Evolutionary conservation across 495 filamentous ascomycete species (phyloP), one percentile per base, ranked within the genome.

Genomic region (Thozetella sp.): DNA sequence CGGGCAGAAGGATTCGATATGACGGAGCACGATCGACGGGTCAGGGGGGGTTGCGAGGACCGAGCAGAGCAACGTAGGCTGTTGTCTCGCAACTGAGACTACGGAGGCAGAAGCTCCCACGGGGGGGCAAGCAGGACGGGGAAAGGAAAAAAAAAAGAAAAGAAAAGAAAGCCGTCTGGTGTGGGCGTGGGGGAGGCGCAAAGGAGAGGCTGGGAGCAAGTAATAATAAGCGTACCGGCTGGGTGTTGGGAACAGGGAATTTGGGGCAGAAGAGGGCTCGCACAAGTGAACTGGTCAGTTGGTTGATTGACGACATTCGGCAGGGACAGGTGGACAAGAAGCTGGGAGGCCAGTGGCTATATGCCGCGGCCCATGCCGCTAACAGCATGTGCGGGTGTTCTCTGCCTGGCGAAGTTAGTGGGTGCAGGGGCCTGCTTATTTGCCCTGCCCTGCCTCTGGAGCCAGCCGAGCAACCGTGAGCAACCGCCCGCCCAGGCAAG

Each of bases 241-340:
- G 43, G 4, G 12, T 48, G 6, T 19, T 11, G 43, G 43, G n/a
- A 48, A 20, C 43, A 48, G 43, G 43, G n/a, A 48, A 20, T 48
- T n/a, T 48, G 43, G 43, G 43, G 43, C 12, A 48, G 43, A 20
- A n/a, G n/a, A n/a, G n/a, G 43, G n/a, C 20, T 10, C n/a, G 43
- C 9, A 10, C 9, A 9, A 48, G 43, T 48, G 43, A 48, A 11
- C n/a, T 48, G 43, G 43, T 48, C 43, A 48, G 43, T 48, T 19
- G 17, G 30, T 37, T 48, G 43, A 48, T 48, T 48, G 43, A 48
- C 43, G 43, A 48, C 43, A 48, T 48, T 48, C 20, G 43, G 43
- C 43, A 48, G 43, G 43, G n/a, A 48, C 43, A 48, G 43, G 43
- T 48, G 9, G 43, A 48, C 43, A 48, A 48, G 43, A 48, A 48